These are phyloP conservation scores for Eudorina sp. DNA, from an alignment of 139 green algal species.

Conservation along the genomic window DNA sequence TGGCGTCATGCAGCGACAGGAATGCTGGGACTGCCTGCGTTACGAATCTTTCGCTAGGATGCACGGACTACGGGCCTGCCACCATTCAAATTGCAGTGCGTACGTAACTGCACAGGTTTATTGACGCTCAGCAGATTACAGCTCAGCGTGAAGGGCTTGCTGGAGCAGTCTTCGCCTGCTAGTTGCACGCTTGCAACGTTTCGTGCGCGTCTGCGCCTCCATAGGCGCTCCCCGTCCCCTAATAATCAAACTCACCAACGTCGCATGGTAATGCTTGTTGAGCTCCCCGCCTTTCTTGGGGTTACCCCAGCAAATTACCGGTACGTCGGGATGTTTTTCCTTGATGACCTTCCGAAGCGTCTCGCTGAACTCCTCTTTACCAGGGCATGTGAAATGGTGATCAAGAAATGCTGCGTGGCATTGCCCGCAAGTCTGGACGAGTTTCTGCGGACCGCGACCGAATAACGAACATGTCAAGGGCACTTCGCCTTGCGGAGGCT, in stretches of 20 bases:
- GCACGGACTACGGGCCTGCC: too few relatives aligned
- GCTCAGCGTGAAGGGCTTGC: too few relatives aligned
- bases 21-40: too few relatives aligned
- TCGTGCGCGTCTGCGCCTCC: too few relatives aligned
- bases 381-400: slow-evolving; percentile 49
- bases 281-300: slow-evolving; percentile 42
- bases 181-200: too few relatives aligned
- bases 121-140: too few relatives aligned
- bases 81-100: too few relatives aligned
- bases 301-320: slow-evolving; percentile 49
- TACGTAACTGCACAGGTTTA: too few relatives aligned
- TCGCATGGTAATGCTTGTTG: slow-evolving; percentile 51
- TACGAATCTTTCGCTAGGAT: too few relatives aligned
- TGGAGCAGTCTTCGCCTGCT: too few relatives aligned
- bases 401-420: slow-evolving; percentile 47
- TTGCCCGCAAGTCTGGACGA: slow-evolving; percentile 24
- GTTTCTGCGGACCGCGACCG: neutral
- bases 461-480: neutral
- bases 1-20: too few relatives aligned
- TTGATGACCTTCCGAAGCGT: slow-evolving; percentile 49
- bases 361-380: slow-evolving; percentile 60
- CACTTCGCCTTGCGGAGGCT: neutral
- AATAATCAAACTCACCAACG: slow-evolving; percentile 29
- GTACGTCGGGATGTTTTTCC: slow-evolving; percentile 49
- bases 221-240: too few relatives aligned